Percentiles rank a stretch among this genome's conserved stretches.
These are phyloP conservation scores for Neurospora sp. DNA, from an alignment of 2,329 filamentous ascomycete genomes.

Conservation along the genomic window DNA sequence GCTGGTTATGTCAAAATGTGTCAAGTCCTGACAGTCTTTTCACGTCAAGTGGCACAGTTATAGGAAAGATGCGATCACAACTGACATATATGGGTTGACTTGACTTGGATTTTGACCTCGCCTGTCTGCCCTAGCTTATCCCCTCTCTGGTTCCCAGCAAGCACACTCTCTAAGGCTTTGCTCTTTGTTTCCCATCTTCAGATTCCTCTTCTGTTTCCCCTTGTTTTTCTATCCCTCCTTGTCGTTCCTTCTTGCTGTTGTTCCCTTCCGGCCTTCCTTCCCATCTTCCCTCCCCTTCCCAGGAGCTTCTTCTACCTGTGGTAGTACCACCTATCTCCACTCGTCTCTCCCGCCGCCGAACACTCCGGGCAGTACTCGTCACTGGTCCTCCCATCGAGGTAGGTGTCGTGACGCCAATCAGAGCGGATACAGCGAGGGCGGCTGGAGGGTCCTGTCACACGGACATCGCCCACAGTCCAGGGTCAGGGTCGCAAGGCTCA, in stretches of 20 bases:
- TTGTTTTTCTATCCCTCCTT: neutral
- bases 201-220: neutral
- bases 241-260: neutral
- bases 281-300: neutral
- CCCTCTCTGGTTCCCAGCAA: neutral
- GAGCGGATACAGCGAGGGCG: neutral
- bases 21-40: neutral
- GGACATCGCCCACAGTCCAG: no score
- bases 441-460: no score
- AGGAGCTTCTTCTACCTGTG: neutral
- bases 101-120: neutral
- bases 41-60: neutral
- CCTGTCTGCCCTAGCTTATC: rapidly evolving
- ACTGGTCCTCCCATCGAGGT: neutral
- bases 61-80: neutral
- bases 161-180: neutral
- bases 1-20: neutral
- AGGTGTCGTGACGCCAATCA: neutral
- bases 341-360: neutral
- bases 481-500: no score
- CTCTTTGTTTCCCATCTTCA: neutral
- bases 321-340: neutral
- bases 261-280: neutral
- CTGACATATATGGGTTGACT: neutral
- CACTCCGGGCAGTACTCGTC: neutral